phyloP scores from a whole-genome alignment of 352 stramenopile species.

The Globisporangium iwayamae region DNA sequence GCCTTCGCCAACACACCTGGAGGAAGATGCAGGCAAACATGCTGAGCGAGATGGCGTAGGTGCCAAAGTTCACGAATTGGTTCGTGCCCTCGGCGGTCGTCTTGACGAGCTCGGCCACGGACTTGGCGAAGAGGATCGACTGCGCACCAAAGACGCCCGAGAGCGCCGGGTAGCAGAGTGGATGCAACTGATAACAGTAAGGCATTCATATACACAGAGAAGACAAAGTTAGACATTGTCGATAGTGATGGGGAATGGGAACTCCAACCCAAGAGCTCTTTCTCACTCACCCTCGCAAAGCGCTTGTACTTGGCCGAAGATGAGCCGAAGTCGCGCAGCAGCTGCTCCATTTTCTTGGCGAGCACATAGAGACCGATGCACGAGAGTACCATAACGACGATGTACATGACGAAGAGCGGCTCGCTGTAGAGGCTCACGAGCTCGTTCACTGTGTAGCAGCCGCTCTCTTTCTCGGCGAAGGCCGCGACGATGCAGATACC shows the following conservation, averaged over 20 bases:
- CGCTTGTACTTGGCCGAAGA: slow-evolving; percentile 49
- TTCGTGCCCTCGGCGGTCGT: slow-evolving; percentile 66
- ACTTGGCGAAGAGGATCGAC: slow-evolving; percentile 83
- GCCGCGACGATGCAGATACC: slow-evolving; percentile 77
- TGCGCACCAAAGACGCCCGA: slow-evolving; percentile 77
- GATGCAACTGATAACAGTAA: slow-evolving; percentile 35
- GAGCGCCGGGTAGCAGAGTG: slow-evolving; percentile 66
- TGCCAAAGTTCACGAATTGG: slow-evolving; percentile 68
- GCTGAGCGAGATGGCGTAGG: slow-evolving; percentile 73
- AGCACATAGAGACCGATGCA: slow-evolving; percentile 36
- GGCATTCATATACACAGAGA: background rate
- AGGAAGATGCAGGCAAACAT: slow-evolving; percentile 84
- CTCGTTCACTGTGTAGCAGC: slow-evolving; percentile 73
- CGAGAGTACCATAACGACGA: slow-evolving; percentile 39
- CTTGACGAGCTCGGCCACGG: slow-evolving; percentile 77
- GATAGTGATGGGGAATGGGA: background rate
- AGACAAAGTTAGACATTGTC: background rate
- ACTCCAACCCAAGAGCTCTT: background rate
- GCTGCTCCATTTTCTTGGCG: slow-evolving; percentile 39
- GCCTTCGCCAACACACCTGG: slow-evolving; percentile 26
- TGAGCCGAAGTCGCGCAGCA: slow-evolving; percentile 35
- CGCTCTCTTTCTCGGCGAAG: slow-evolving; percentile 74
- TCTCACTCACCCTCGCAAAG: slow-evolving; percentile 29
- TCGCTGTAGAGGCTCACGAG: slow-evolving; percentile 66
- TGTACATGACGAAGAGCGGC: slow-evolving; percentile 64